These are phyloP conservation scores for Chlorella sp. DNA, from an alignment of 139 green algal species.

Conservation along the genomic window DNA sequence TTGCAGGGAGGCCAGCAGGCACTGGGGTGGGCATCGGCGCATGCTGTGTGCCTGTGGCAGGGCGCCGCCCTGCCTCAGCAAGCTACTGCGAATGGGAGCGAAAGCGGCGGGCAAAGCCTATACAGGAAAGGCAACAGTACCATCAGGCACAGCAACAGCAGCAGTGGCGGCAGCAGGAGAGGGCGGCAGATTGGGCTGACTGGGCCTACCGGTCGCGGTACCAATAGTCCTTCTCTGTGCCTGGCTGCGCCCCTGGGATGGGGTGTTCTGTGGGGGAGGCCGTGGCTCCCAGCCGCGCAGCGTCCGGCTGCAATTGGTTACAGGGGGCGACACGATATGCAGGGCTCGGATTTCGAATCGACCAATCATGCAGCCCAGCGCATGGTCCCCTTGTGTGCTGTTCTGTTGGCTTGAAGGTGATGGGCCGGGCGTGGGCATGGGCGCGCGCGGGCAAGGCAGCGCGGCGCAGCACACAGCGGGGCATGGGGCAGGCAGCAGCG, in stretches of 20 bases:
- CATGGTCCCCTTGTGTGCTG: too few relatives aligned
- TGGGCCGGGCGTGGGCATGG: neutral
- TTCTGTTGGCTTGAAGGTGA: too few relatives aligned
- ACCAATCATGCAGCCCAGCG: too few relatives aligned
- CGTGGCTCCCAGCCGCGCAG: neutral
- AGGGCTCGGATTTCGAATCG: neutral
- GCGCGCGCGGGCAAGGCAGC: neutral
- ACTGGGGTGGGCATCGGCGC: too few relatives aligned
- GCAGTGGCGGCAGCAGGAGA: neutral
- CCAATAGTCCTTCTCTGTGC: conserved; percentile 5
- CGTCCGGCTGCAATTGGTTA: conserved; percentile 10
- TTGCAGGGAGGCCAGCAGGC: neutral
- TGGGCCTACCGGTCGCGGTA: conserved; percentile 28
- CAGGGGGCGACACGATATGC: too few relatives aligned
- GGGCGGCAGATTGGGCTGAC: neutral
- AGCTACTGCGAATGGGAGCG: too few relatives aligned
- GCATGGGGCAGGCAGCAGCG: neutral
- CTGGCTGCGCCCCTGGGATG: conserved; percentile 17
- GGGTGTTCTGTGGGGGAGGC: neutral
- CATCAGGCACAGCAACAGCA: too few relatives aligned
- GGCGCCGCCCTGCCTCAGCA: too few relatives aligned
- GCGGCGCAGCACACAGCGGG: neutral
- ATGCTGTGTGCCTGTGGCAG: too few relatives aligned
- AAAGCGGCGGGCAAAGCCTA: neutral
- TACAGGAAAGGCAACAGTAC: neutral